A percentile compares a stretch with the other conserved stretches of the same genome.
Evolutionary conservation across 1,284 basidiomycete species (phyloP).

Genomic region (Tilletia indica): DNA sequence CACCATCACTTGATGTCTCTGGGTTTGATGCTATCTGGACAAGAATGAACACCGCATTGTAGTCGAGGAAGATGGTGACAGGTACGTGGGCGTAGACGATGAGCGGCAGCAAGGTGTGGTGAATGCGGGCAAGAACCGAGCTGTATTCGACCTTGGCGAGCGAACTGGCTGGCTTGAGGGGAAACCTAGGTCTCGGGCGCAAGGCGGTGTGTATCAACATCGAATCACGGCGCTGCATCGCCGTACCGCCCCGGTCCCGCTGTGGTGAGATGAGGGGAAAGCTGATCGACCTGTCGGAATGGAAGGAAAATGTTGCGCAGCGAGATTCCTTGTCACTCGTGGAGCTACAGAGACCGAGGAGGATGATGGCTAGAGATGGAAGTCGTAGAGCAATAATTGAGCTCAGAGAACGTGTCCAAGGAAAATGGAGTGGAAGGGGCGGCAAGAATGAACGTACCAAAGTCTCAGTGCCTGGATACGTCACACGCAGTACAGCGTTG

Average conservation of each 20-base stretch:
- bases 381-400: too few species aligned
- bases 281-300: too few species aligned
- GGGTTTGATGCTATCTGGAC: constrained; percentile 44
- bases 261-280: background rate
- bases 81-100: constrained; percentile 43
- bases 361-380: too few species aligned
- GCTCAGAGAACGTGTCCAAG: too few species aligned
- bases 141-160: constrained; percentile 22
- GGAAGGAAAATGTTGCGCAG: too few species aligned
- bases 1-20: constrained; percentile 22
- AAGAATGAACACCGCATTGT: constrained; percentile 48
- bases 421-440: too few species aligned
- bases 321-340: too few species aligned
- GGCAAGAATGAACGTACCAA: too few species aligned
- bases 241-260: too few species aligned
- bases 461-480: too few species aligned
- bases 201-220: background rate
- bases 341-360: too few species aligned
- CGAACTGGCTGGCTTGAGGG: background rate
- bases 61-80: constrained; percentile 53
- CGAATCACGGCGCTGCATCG: background rate
- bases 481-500: too few species aligned
- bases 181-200: constrained; percentile 7
- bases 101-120: constrained; percentile 33
- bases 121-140: constrained; percentile 26